Evolutionary conservation across 805 yeast genomes (phyloP).

Genomic region (Cyberlindnera petersonii): DNA sequence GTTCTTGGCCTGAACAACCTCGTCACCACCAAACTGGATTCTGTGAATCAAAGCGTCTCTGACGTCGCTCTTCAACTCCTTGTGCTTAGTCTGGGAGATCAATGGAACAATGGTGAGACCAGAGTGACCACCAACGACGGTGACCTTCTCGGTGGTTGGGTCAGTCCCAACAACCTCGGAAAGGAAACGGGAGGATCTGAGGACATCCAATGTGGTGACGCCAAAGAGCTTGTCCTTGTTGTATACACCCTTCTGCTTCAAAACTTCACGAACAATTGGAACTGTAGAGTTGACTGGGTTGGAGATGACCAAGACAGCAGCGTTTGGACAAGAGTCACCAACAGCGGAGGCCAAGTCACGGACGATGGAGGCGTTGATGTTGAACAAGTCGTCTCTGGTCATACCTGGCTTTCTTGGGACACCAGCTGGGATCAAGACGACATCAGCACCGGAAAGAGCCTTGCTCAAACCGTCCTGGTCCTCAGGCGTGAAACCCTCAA

Average conservation of each 20-base stretch:
- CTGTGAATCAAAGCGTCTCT: constrained; percentile 70
- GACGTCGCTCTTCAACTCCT: constrained; percentile 58
- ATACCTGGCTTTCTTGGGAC: constrained; percentile 98
- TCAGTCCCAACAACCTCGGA: constrained; percentile 54
- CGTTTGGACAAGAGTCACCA: constrained; percentile 81
- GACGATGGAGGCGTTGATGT: constrained; percentile 93
- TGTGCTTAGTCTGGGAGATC: constrained; percentile 78
- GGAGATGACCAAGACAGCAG: constrained; percentile 76
- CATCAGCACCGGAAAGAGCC: constrained; percentile 70
- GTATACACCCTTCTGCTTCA: constrained; percentile 80
- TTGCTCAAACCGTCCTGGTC: constrained; percentile 63
- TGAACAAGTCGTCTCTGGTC: constrained; percentile 96
- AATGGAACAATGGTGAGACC: constrained; percentile 95
- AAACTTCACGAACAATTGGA: constrained; percentile 91
- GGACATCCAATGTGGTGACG: constrained; percentile 90
- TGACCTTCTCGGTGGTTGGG: constrained; percentile 79
- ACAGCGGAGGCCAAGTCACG: constrained; percentile 85
- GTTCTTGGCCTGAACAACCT: constrained; percentile 88
- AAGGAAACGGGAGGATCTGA: constrained; percentile 88
- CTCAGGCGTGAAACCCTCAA: constrained; percentile 84
- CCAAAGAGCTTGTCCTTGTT: constrained; percentile 91
- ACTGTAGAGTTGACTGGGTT: constrained; percentile 98
- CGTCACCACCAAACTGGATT: constrained; percentile 96
- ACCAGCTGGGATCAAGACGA: constrained; percentile 94
- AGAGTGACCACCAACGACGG: constrained; percentile 96